Base-by-base conservation (phyloP, 2,329 filamentous ascomycete species). In the Fusarium austroafricanum region DNA sequence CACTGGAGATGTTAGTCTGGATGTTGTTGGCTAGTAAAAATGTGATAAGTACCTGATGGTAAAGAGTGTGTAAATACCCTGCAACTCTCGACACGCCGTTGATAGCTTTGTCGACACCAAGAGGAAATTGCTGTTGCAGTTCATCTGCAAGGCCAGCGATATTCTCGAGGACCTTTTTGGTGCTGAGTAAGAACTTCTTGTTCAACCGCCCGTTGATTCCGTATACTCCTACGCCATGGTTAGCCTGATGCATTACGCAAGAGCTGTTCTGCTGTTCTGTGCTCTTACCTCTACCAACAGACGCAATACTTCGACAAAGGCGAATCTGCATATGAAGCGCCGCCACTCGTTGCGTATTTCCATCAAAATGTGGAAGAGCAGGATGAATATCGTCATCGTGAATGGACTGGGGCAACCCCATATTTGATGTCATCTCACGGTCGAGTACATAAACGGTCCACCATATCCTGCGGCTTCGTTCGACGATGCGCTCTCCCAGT, bases 371-470 rank as follows among this genome's bases (percentile, higher is more conserved):
- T 0, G 77, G 77, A 2, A 79, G 68, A 29, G 78, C 76, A 1
- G 82, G 81, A 10, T 81, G 78, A 1, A 88, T 80, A 40, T 87
- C 82, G n/a, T 85, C 81, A 38, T 86, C 83, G 20, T 78, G 76
- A 3, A 87, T 77, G 0, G 82, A 81, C 44, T 82, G 79, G 0
- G 85, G 84, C 1, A 85, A 63, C 0, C 85, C 85, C 81, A 86
- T 84, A 4, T 86, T 64, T 1, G 83, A 84, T 2, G 83, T 84
- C 79, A 86, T 84, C 65, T 86, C 80, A 4, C 84, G 79, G 53
- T 87, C 84, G 2, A 87, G 73, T 2, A 86, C 77, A 39, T 85
- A 86, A 0, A 85, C 78, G 0, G 85, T 86, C 84, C 84, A 87
- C 83, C 84, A 87, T 11, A 84, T 77, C 33, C 80, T 80, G 2